Evolutionary conservation across 2,329 filamentous ascomycete genomes (phyloP), one percentile per base, ranked within the genome.

Genomic region (Neodidymelliopsis sp.): DNA sequence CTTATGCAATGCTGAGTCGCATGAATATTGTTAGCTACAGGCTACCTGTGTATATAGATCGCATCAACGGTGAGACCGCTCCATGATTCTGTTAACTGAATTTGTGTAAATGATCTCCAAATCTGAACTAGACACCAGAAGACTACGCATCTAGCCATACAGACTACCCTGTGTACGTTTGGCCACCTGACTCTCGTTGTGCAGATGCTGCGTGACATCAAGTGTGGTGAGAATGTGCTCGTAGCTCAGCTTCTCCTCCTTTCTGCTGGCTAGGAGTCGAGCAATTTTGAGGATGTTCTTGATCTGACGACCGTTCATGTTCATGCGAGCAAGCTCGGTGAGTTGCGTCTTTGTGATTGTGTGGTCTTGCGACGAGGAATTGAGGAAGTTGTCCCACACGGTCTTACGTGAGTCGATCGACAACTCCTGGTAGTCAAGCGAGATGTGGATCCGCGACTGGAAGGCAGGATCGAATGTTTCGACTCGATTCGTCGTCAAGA

Each of bases 281-380:
- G 68, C 68, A 22, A 61, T 66, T 49, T 69, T 71, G 11, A 70
- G 53, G 20, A 69, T 65, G 37, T 79, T 81, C 68, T 81, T 80
- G 49, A 81, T 81, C 70, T 81, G 77, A 16, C 78, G 67, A 4
- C 79, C 78, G 37, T 81, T 81, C 31, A 81, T 66, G 4, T 75
- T 64, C 39, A 79, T 63, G 16, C 59, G 49, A 0, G 75, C 67
- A 25, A 81, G 65, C 39, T 71, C 60, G n/a, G 67, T 59, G 18
- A 77, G 45, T 50, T 77, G 76, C 13, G 46, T 16, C 13, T 49
- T 57, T 11, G 22, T 47, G 9, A 59, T 59, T 12, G 59, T 54
- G 22, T 52, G 16, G 15, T 45, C 37, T 6, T 49, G 40, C 20
- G 59, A 59, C 1, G 46, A 45, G 15, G 54, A 43, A 12, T 59